A percentile compares a stretch with the other conserved stretches of the same genome.
These are phyloP conservation scores for Houttuynia cordata DNA, from an alignment of 164 flowering plant species.

Conservation along the genomic window DNA sequence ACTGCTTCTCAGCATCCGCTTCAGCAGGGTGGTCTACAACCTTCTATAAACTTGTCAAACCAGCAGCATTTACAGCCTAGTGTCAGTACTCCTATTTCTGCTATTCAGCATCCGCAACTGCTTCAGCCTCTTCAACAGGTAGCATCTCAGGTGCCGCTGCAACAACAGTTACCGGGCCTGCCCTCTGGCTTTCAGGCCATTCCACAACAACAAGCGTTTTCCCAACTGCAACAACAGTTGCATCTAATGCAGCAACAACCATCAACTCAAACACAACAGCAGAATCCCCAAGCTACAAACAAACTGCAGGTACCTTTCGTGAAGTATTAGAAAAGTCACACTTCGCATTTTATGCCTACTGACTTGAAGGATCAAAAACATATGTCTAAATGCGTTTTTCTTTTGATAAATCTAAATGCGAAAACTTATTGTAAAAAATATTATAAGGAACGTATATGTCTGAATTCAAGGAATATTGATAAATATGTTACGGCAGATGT, in stretches of 20 bases:
- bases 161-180: constrained; percentile 66
- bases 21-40: constrained; percentile 37
- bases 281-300: constrained; percentile 25
- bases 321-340: background rate
- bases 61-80: constrained; percentile 24
- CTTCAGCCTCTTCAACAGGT: constrained; percentile 49
- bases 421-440: no score
- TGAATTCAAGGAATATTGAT: no score
- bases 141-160: constrained; percentile 64
- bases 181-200: constrained; percentile 66
- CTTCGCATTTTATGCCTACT: background rate
- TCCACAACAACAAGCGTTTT: constrained; percentile 76
- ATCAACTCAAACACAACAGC: constrained; percentile 43
- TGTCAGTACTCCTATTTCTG: constrained; percentile 13
- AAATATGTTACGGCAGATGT: background rate
- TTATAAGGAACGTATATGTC: no score
- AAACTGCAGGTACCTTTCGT: constrained; percentile 53
- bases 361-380: background rate
- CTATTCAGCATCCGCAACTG: constrained; percentile 31
- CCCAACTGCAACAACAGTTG: constrained; percentile 90
- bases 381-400: background rate
- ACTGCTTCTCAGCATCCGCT: constrained; percentile 42
- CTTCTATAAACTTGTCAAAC: constrained; percentile 20
- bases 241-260: constrained; percentile 19
- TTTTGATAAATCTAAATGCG: no score